These are phyloP conservation scores for Trichomonascaceae sp. DNA, from an alignment of 1,139 yeast species.

Conservation along the genomic window DNA sequence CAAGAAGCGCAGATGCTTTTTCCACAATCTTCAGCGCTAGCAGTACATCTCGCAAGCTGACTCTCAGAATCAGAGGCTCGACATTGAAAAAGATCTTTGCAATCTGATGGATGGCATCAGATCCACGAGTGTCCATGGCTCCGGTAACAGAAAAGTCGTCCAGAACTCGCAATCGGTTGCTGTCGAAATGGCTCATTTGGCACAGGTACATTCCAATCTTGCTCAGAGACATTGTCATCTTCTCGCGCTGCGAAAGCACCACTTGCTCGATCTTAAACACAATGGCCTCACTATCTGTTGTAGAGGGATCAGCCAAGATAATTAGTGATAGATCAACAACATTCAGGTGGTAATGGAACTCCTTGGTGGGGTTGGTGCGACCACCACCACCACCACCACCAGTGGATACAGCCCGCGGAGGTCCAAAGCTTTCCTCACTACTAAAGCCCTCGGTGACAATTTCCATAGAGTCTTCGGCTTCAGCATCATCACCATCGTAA, in stretches of 20 bases:
- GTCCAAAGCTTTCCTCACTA: neutral
- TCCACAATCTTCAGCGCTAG: slow-evolving; percentile 65
- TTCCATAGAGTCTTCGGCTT: slow-evolving; percentile 6
- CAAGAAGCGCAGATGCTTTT: slow-evolving; percentile 44
- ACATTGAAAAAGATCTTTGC: slow-evolving; percentile 58
- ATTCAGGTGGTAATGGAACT: slow-evolving; percentile 46
- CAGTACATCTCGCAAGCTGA: slow-evolving; percentile 77
- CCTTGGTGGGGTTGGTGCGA: slow-evolving; percentile 1
- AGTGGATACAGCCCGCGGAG: neutral
- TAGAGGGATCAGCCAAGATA: slow-evolving; percentile 67
- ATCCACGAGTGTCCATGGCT: slow-evolving; percentile 58
- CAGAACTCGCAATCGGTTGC: slow-evolving; percentile 52
- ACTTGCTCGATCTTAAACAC: slow-evolving; percentile 82
- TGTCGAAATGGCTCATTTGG: slow-evolving; percentile 53
- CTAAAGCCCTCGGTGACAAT: neutral
- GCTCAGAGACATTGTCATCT: slow-evolving; percentile 50
- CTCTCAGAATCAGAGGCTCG: slow-evolving; percentile 69
- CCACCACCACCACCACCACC: neutral
- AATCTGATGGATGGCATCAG: slow-evolving; percentile 42
- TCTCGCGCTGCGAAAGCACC: slow-evolving; percentile 52
- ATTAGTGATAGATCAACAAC: slow-evolving; percentile 69
- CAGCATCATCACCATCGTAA: slow-evolving; percentile 7
- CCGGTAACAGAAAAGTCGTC: slow-evolving; percentile 82
- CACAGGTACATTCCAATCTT: slow-evolving; percentile 82
- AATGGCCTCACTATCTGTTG: slow-evolving; percentile 65